These are phyloP conservation scores for Calonectria pteridis DNA, from an alignment of 2,329 filamentous ascomycete species.

Conservation along the genomic window DNA sequence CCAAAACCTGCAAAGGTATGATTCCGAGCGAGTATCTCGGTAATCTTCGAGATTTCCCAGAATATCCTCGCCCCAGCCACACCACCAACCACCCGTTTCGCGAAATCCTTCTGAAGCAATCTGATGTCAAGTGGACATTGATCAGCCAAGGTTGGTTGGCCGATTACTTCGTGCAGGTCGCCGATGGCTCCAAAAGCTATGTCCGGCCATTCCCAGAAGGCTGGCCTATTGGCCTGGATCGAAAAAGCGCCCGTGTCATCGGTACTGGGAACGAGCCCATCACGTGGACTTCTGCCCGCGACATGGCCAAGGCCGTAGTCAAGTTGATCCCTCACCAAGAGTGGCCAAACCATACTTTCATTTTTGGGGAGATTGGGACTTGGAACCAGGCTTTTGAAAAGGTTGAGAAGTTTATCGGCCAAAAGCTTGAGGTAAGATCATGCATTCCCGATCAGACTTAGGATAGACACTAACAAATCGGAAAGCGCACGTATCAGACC, in stretches of 20 bases:
- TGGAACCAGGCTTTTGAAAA: not conserved
- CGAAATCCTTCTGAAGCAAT: not conserved
- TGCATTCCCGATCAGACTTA: not conserved
- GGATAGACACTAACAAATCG: not conserved
- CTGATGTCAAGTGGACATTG: not conserved
- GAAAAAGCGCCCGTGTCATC: not conserved
- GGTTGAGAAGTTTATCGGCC: not conserved
- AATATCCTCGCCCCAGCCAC: not conserved
- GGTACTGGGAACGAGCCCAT: not conserved
- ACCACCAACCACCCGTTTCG: not conserved
- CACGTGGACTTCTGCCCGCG: not conserved
- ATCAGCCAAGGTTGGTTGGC: not conserved
- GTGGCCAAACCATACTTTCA: not conserved
- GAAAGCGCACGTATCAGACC: not conserved
- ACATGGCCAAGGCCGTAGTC: not conserved
- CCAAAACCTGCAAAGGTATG: not conserved
- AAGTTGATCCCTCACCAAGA: not conserved
- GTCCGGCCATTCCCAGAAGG: not conserved
- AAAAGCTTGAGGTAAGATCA: not conserved
- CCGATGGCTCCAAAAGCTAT: not conserved
- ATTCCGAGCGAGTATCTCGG: not conserved
- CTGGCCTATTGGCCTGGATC: not conserved
- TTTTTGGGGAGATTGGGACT: not conserved
- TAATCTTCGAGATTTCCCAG: not conserved
- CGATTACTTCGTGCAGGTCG: not conserved